Evolutionary conservation across 306 rosid species (phyloP), one percentile per base, ranked within the genome.

Genomic region (Castanea mollissima): DNA sequence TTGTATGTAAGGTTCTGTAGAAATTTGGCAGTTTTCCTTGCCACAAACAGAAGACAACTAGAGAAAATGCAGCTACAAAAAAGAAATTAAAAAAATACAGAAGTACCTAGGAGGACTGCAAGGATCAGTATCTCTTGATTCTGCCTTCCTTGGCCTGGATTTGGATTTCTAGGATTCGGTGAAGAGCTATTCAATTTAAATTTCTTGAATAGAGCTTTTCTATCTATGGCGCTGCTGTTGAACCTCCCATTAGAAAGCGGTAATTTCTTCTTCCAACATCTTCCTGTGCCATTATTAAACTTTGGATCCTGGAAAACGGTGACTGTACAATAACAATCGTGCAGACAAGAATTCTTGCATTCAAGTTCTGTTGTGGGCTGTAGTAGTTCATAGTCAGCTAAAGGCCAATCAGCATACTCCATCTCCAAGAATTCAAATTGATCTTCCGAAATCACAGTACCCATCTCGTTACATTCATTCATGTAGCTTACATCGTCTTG

Each of bases 201-300:
- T 67, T 3, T 67, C 27, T 67, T 67, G 51, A 67, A 18, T 5
- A 67, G 49, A 34, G 71, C 51, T 32, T 32, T 67, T 67, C 71
- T 67, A 6, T 67, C 71, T 3, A 67, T 4, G 51, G 49, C 2
- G 19, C 6, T 67, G 23, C 16, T 3, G 71, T 67, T 67, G 23
- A 18, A 18, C 49, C 71, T 67, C 49, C 71, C 71, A 4, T 67
- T 67, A 32, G 71, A 67, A 67, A 67, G 51, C 6, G 71, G 71
- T 5, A 67, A 34, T 34, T 18, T 67, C 49, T 67, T 67, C 71
- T 67, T 67, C 72, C 72, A 67, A 0, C 72, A 67, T 19, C 52
- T 67, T 34, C 72, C 72, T 34, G 2, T 19, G 5, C 72, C 72
- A 8, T 67, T 8, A 19, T 9, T 34, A 19, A 18, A 34, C 27